Evolutionary conservation across 495 filamentous ascomycete genomes (phyloP), one percentile per base, ranked within the genome.

Genomic region (Stereocaulon alpinum): DNA sequence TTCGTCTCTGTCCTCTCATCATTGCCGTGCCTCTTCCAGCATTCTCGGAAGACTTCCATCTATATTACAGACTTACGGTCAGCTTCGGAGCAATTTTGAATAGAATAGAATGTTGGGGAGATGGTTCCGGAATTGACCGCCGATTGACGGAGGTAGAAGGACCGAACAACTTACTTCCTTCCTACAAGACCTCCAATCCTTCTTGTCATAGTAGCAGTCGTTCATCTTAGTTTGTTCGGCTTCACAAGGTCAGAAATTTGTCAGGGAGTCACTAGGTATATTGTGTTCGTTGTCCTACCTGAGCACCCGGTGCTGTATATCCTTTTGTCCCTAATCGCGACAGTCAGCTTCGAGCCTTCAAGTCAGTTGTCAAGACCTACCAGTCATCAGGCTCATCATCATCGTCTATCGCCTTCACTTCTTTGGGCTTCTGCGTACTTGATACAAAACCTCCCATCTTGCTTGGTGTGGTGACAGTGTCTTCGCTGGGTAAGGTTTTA

Each of bases 241-340:
- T 96, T 61, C 29, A 12, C 11, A 14, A 9, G 30, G 29, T 68
- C 51, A 63, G 59, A 50, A 20, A 1, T 56, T 55, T 1, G 10
- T 6, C 12, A 14, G 41, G 12, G 11, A 30, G 15, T 10, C 20
- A 15, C 37, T 11, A 1, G 4, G 9, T 6, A 20, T 15, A 17
- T 14, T 7, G 6, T 11, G 40, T 5, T 34, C 4, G 27, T 2
- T 48, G 22, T 29, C 9, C 2, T 57, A 96, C 93, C 81, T 70
- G 92, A 80, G 65, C 93, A 98, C 32, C 93, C 93, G 6, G 93
- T 97, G 72, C 90, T 96, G 74, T 88, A 93, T 67, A 98, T 98
- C 66, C 93, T 81, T 80, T 96, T 92, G 76, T 98, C 90, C 87
- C 87, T 91, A 63, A 47, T 45, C 24, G 27, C 20, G 55, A 71